Evolutionary conservation across 1,139 yeast species (phyloP).

Genomic region (Magnusiomyces paraingens): DNA sequence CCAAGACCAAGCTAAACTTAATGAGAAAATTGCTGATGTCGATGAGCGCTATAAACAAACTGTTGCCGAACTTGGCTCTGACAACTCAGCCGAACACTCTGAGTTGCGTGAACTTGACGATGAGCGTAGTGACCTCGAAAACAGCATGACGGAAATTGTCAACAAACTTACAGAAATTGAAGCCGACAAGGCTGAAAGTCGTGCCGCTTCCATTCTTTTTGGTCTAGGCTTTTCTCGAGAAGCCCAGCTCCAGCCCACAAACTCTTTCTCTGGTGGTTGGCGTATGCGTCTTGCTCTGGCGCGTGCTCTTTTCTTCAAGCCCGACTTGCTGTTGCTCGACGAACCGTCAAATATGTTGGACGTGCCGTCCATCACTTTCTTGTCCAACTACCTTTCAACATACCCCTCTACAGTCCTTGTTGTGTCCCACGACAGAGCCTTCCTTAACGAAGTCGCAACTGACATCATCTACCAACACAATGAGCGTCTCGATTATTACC

Average conservation of each 20-base stretch:
- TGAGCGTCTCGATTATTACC: conserved; percentile 89
- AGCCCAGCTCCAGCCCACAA: conserved; percentile 75
- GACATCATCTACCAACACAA: conserved; percentile 97
- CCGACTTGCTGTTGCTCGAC: conserved; percentile 85
- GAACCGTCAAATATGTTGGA: conserved; percentile 99
- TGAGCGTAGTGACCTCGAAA: conserved; percentile 80
- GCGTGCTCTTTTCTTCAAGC: conserved; percentile 94
- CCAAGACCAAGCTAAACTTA: conserved; percentile 66
- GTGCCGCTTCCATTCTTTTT: conserved; percentile 89
- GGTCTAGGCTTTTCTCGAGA: conserved; percentile 93
- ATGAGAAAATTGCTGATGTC: conserved; percentile 67
- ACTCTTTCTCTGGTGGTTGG: conserved; percentile 99
- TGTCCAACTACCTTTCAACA: conserved; percentile 81
- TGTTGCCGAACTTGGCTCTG: conserved; percentile 26
- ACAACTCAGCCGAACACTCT: conserved; percentile 66
- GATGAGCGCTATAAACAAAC: conserved; percentile 62
- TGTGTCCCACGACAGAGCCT: conserved; percentile 96
- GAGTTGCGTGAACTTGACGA: conserved; percentile 78
- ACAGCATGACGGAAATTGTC: conserved; percentile 67
- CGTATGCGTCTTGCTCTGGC: conserved; percentile 99
- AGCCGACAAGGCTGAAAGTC: conserved; percentile 93
- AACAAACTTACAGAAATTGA: conserved; percentile 88
- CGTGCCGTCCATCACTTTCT: conserved; percentile 93
- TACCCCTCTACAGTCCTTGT: conserved; percentile 90
- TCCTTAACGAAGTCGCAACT: conserved; percentile 94